Evolutionary conservation across 2,329 filamentous ascomycete genomes (phyloP).

Genomic region (Curvularia sp.): DNA sequence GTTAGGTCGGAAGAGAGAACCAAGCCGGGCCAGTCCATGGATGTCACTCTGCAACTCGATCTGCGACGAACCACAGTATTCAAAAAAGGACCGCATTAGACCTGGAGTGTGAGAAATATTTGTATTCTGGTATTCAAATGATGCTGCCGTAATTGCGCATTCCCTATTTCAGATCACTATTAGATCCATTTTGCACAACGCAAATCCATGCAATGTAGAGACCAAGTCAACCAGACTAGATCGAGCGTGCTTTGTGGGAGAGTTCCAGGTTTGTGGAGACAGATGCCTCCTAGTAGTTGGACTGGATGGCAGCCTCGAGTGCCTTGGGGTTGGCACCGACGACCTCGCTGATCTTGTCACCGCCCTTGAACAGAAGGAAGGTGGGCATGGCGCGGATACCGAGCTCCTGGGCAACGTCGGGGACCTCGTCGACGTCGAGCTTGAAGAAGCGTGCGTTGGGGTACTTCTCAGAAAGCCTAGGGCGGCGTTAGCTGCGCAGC

Average conservation of each 20-base stretch:
- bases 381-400: constrained; percentile 91
- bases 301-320: constrained; percentile 63
- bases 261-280: constrained; percentile 9
- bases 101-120: neutral
- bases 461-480: constrained; percentile 67
- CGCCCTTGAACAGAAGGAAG: constrained; percentile 83
- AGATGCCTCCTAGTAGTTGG: constrained; percentile 31
- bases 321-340: constrained; percentile 80
- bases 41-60: neutral
- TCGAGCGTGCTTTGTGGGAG: constrained; percentile 13
- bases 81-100: neutral
- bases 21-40: too few relatives aligned
- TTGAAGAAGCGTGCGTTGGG: constrained; percentile 77
- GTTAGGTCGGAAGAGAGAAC: too few relatives aligned
- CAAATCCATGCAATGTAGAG: constrained; percentile 15
- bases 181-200: neutral
- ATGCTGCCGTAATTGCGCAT: constrained; percentile 28
- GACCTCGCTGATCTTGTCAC: constrained; percentile 73
- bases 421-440: constrained; percentile 85
- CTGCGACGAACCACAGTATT: neutral
- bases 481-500: constrained; percentile 10
- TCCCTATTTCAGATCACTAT: constrained; percentile 7
- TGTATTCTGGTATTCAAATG: constrained; percentile 19
- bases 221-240: constrained; percentile 19
- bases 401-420: constrained; percentile 77